phyloP scores from a whole-genome alignment of 129 eudicot species.

The Escallonia herrerae region DNA sequence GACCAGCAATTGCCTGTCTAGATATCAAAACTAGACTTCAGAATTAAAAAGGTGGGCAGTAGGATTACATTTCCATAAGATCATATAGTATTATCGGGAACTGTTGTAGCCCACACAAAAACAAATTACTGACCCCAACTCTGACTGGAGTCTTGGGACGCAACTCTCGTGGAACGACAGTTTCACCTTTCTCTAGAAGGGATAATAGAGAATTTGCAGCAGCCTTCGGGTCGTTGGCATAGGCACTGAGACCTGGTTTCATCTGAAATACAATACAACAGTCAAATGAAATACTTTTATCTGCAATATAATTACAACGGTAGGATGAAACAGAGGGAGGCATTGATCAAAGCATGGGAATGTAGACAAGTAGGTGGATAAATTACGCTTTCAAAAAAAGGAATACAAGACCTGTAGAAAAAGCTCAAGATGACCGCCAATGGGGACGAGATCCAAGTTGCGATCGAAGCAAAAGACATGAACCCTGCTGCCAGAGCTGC shows the following conservation, averaged over 20 bases:
- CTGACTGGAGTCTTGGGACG: constrained; percentile 70
- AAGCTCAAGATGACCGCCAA: constrained; percentile 86
- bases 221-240: constrained; percentile 62
- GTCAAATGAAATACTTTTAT: background rate
- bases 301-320: no score
- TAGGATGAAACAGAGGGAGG: no score
- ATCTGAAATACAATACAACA: constrained; percentile 27
- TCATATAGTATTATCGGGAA: constrained; percentile 7
- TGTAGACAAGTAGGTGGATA: background rate
- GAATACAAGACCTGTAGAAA: constrained; percentile 52
- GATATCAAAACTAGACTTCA: constrained; percentile 12
- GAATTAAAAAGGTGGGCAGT: constrained; percentile 11
- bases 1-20: constrained; percentile 93
- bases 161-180: constrained; percentile 54
- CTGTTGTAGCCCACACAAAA: constrained; percentile 9
- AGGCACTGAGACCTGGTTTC: constrained; percentile 85
- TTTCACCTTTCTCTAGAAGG: constrained; percentile 68
- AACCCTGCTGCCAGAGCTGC: constrained; percentile 92
- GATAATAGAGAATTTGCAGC: constrained; percentile 73
- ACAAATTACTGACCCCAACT: constrained; percentile 73
- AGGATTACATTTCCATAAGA: background rate
- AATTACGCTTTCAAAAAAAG: no score
- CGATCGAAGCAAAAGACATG: constrained; percentile 84
- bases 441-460: constrained; percentile 78
- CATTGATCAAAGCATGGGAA: background rate